Base-by-base conservation (phyloP, 768 basidiomycete genomes). In the Phylloporus sp. region DNA sequence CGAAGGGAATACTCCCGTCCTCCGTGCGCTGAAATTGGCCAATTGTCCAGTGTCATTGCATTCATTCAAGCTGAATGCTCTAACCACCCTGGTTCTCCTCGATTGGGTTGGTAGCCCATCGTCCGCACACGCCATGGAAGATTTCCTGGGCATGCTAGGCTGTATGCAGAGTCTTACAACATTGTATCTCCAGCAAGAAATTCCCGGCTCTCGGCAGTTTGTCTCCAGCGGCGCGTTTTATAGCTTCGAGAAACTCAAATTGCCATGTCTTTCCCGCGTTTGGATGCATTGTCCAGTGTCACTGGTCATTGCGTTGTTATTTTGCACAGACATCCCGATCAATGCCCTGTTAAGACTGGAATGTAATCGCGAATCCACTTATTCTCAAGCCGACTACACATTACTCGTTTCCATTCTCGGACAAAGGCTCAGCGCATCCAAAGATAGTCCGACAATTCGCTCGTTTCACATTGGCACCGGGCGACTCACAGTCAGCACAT, bases 121-220 rank as follows among this genome's bases (percentile, higher is more conserved):
- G n/a, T n/a, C n/a, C n/a, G n/a, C n/a, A n/a, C n/a, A n/a, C n/a
- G n/a, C n/a, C n/a, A n/a, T 59, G 17, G 44, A 40, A 6, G 62
- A 69, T 33, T 51, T 77, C 10, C 38, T 70, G 7, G 45, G 58
- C 17, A 59, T 59, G 7, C 62, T 75, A 5, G 38, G 55, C n/a
- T 48, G 57, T 27, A 70, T 70, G 67, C 68, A 66, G 6, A 15
- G 46, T 28, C 56, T 74, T 2, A 61, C 60, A 41, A 48, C 57
- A 15, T 61, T 74, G 1, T 57, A 65, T 38, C 58, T 75, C n/a
- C n/a, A n/a, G n/a, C n/a, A n/a, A n/a, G n/a, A n/a, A n/a, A n/a
- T n/a, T n/a, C n/a, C n/a, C n/a, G n/a, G n/a, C n/a, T n/a, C n/a
- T n/a, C n/a, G n/a, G n/a, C n/a, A n/a, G n/a, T n/a, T n/a, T n/a